These are phyloP conservation scores for Neofusicoccum ribis DNA, from an alignment of 2,329 filamentous ascomycete genomes.

Conservation along the genomic window DNA sequence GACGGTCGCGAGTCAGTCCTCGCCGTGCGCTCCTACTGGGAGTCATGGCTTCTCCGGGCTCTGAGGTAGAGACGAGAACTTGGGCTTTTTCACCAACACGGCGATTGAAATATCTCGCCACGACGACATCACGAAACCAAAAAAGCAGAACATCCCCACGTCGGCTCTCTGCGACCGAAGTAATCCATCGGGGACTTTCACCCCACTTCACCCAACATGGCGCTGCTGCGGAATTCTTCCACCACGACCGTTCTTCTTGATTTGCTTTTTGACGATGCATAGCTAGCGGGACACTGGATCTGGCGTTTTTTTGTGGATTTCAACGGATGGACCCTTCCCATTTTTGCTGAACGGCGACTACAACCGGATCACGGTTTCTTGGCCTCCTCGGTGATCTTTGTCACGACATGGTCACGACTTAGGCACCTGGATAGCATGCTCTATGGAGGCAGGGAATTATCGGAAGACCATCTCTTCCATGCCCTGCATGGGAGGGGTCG, in stretches of 20 bases:
- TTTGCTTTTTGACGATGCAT: slow-evolving; percentile 1
- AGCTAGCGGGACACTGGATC: slow-evolving; percentile 4
- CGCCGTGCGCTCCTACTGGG: slow-evolving; percentile 61
- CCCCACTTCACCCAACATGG: neutral
- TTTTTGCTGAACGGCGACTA: neutral
- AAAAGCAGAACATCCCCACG: neutral
- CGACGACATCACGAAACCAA: slow-evolving; percentile 1
- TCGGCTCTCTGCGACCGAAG: neutral
- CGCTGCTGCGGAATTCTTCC: neutral
- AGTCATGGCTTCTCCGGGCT: slow-evolving; percentile 53
- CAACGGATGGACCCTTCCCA: neutral
- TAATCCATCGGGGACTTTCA: neutral
- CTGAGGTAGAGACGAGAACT: slow-evolving; percentile 24
- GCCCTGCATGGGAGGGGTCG: neutral
- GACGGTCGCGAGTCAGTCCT: slow-evolving; percentile 62
- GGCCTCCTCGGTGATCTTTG: neutral
- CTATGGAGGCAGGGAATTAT: neutral
- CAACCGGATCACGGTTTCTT: too few species aligned
- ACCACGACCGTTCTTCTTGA: neutral
- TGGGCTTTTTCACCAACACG: neutral
- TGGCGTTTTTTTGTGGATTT: slow-evolving; percentile 6
- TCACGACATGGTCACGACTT: neutral
- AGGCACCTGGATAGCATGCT: neutral
- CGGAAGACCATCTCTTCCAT: neutral
- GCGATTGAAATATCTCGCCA: slow-evolving; percentile 1